phyloP scores from a whole-genome alignment of 495 filamentous ascomycete species.

The Annulohypoxylon bovei region DNA sequence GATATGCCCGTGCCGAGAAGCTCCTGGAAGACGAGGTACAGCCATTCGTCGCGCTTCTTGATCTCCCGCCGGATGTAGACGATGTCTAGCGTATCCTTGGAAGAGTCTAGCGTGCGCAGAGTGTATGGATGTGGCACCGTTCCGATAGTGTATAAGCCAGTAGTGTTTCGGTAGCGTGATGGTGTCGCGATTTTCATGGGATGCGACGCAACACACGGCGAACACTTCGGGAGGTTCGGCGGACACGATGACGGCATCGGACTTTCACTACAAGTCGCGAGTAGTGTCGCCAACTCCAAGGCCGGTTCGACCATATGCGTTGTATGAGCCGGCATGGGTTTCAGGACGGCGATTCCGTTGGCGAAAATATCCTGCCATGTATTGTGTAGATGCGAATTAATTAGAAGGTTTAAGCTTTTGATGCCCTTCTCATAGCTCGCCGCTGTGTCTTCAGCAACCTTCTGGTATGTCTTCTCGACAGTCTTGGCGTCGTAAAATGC shows the following conservation, averaged over 20 bases:
- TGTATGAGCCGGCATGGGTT: constrained; percentile 77
- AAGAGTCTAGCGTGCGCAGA: constrained; percentile 65
- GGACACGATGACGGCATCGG: constrained; percentile 84
- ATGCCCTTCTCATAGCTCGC: constrained; percentile 67
- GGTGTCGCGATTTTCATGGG: constrained; percentile 68
- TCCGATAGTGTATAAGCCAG: constrained; percentile 79
- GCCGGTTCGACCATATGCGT: constrained; percentile 76
- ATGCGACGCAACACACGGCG: constrained; percentile 71
- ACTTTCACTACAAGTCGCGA: constrained; percentile 75
- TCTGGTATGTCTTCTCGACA: constrained; percentile 69
- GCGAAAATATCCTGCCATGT: constrained; percentile 84
- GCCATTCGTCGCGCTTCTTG: constrained; percentile 80
- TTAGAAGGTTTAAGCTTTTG: constrained; percentile 72
- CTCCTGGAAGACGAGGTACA: constrained; percentile 75
- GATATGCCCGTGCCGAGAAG: constrained; percentile 69
- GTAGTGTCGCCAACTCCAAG: constrained; percentile 72
- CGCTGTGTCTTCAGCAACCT: constrained; percentile 69
- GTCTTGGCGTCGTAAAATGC: constrained; percentile 79
- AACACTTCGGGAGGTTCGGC: constrained; percentile 78
- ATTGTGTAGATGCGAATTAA: constrained; percentile 86
- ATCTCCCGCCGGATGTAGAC: constrained; percentile 79
- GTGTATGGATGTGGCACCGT: constrained; percentile 93
- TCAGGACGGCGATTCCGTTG: constrained; percentile 78
- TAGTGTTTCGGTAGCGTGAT: constrained; percentile 66
- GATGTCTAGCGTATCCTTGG: constrained; percentile 64